Percentiles rank a stretch among this genome's conserved stretches.
Evolutionary conservation across 2,329 filamentous ascomycete species (phyloP).

Genomic region (Neobulgaria alba): DNA sequence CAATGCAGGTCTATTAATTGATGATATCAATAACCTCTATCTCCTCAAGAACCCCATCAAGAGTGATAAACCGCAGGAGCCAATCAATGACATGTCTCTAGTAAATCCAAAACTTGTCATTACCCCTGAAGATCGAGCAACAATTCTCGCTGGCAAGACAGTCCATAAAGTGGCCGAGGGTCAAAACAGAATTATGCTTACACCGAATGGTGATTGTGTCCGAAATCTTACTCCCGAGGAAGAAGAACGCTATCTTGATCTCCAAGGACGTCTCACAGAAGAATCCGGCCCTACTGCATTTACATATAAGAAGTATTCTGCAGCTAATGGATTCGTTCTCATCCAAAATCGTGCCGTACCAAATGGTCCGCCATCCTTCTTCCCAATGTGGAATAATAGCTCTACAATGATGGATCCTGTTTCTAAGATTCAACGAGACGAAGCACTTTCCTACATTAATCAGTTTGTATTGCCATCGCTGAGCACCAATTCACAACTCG

Average conservation of each 20-base stretch:
- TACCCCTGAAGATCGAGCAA: conserved; percentile 44
- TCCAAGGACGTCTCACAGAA: conserved; percentile 52
- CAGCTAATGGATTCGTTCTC: conserved; percentile 49
- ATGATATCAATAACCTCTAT: conserved; percentile 31
- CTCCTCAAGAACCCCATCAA: conserved; percentile 33
- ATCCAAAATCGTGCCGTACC: conserved; percentile 57
- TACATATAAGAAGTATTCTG: conserved; percentile 45
- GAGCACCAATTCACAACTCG: conserved; percentile 28
- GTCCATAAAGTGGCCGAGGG: conserved; percentile 57
- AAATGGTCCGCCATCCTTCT: conserved; percentile 54
- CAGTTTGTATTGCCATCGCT: conserved; percentile 52
- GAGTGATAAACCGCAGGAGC: conserved; percentile 29
- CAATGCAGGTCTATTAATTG: conserved; percentile 28
- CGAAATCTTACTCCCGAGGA: conserved; percentile 61
- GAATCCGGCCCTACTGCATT: conserved; percentile 47
- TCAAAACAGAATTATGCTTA: conserved; percentile 57
- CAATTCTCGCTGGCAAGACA: conserved; percentile 46
- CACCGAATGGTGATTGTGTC: conserved; percentile 68
- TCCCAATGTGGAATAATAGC: conserved; percentile 35
- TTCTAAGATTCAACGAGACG: conserved; percentile 57
- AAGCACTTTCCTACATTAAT: conserved; percentile 60
- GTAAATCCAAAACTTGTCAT: conserved; percentile 37
- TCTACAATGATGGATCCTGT: conserved; percentile 45
- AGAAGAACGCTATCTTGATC: conserved; percentile 59
- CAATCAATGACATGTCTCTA: conserved; percentile 17